Evolutionary conservation across 352 stramenopile genomes (phyloP).

Genomic region (Blastocystis sp.): DNA sequence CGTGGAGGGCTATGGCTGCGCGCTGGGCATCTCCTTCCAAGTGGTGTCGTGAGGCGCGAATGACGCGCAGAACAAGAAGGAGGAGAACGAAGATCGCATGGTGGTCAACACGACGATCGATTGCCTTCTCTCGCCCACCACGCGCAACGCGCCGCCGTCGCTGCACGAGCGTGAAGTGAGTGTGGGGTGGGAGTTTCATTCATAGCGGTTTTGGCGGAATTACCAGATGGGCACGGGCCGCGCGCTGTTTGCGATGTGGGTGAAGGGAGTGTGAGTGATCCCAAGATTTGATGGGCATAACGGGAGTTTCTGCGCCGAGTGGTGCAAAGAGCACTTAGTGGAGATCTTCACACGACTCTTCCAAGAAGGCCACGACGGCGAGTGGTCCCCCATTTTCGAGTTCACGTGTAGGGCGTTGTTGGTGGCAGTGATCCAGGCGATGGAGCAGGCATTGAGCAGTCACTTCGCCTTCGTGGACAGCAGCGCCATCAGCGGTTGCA

Average conservation of each 20-base stretch:
- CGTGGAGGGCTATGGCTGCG: background rate
- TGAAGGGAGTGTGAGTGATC: background rate
- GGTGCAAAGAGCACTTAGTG: slow-evolving; percentile 12
- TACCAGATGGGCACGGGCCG: slow-evolving; percentile 42
- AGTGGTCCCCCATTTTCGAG: background rate
- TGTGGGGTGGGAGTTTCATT: background rate
- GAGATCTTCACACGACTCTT: slow-evolving; percentile 9
- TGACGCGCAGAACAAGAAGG: slow-evolving; percentile 38
- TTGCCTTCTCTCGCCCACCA: background rate
- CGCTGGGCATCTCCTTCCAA: slow-evolving; percentile 12
- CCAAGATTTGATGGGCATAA: slow-evolving; percentile 60
- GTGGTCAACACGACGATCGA: slow-evolving; percentile 4
- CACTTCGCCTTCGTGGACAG: background rate
- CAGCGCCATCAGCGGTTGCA: slow-evolving; percentile 2
- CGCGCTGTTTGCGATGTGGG: slow-evolving; percentile 40
- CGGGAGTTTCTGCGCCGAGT: slow-evolving; percentile 3
- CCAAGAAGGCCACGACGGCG: background rate
- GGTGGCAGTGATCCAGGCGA: background rate
- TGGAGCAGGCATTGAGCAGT: background rate
- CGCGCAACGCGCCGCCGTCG: background rate
- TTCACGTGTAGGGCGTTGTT: slow-evolving; percentile 3
- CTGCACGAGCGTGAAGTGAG: background rate
- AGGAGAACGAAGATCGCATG: slow-evolving; percentile 51
- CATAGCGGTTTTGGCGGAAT: slow-evolving; percentile 6
- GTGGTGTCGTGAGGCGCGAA: background rate